Base-by-base conservation (phyloP, 495 filamentous ascomycete genomes). In the Aspergillus funiculosus region DNA sequence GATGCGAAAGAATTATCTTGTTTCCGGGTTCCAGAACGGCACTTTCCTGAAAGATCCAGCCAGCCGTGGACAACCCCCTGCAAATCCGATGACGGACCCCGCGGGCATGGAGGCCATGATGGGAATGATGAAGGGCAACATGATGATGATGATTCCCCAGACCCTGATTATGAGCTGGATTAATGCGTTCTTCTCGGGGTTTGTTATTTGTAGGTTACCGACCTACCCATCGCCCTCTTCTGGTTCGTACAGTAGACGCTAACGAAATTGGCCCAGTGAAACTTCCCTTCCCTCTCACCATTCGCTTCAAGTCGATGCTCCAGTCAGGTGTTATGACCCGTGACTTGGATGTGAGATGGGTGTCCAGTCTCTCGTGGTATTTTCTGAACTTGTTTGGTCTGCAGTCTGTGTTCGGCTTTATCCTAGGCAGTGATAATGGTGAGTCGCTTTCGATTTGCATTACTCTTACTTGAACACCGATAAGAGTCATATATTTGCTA, bases 101-200 rank as follows among this genome's bases (percentile, higher is more conserved):
- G 85, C 82, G 38, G 89, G 86, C 37, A 98, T 97, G 94, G 94
- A 97, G 60, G 89, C 87, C 45, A 96, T 97, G 91, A 97, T 97
- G 92, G 91, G 91, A 45, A 94, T 94, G 89, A 87, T 97, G 81
- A 98, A 96, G 80, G 89, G 89, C 39, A 95, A 98, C 58, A 95
- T 98, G 87, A 89, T 91, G 53, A 97, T 95, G 92, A 97, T 98
- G 76, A 88, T 98, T 29, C 94, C 92, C 35, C 94, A 98, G 64
- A 97, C 90, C 3, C 66, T 97, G 64, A 97, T 97, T 52, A 98
- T 98, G 92, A 88, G 92, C 41, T 98, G 92, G 92, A 96, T 98
- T 57, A 98, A 97, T 72, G 89, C 92, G 0, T 97, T 97, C 64
- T 98, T 98, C 58, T 89, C 86, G 30, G 92, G 92, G 15, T 98